Conservation (phyloP, 2,329 filamentous ascomycete genomes). For the Seiridium unicorne region DNA sequence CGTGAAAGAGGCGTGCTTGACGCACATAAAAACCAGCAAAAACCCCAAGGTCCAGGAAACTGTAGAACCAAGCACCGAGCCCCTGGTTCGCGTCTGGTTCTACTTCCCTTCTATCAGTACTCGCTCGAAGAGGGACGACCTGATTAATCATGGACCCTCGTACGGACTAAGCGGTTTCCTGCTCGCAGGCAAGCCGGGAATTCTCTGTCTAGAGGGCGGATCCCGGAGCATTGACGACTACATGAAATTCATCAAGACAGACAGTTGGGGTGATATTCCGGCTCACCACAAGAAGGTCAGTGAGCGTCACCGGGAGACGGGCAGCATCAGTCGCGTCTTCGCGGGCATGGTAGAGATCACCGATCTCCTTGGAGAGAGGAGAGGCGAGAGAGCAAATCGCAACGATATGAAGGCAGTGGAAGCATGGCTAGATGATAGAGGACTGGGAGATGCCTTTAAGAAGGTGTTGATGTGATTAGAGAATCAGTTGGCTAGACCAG, state of each 20-base stretch:
- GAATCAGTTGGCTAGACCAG: background rate
- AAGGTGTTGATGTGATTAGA: conserved; percentile 33
- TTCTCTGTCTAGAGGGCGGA: conserved; percentile 49
- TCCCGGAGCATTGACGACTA: conserved; percentile 51
- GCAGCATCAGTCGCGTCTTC: conserved; percentile 38
- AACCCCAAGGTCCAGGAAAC: background rate
- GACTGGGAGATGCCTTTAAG: conserved; percentile 41
- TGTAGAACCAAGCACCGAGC: background rate
- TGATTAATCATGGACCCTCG: conserved; percentile 50
- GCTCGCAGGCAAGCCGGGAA: conserved; percentile 58
- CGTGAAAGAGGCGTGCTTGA: conserved; percentile 33
- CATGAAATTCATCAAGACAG: conserved; percentile 63
- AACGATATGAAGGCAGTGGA: conserved; percentile 54
- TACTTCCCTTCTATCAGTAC: conserved; percentile 63
- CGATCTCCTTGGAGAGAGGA: conserved; percentile 43
- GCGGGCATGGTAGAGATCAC: conserved; percentile 58
- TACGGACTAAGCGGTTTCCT: conserved; percentile 59
- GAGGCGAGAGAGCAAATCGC: conserved; percentile 47
- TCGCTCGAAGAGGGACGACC: conserved; percentile 55
- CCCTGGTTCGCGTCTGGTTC: conserved; percentile 57
- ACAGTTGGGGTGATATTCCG: conserved; percentile 62
- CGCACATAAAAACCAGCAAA: conserved; percentile 24
- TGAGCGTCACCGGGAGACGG: conserved; percentile 47
- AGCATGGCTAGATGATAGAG: conserved; percentile 43
- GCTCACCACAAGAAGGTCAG: conserved; percentile 62